phyloP scores from a whole-genome alignment of 345 rosid genomes.

The Populus ilicifolia region DNA sequence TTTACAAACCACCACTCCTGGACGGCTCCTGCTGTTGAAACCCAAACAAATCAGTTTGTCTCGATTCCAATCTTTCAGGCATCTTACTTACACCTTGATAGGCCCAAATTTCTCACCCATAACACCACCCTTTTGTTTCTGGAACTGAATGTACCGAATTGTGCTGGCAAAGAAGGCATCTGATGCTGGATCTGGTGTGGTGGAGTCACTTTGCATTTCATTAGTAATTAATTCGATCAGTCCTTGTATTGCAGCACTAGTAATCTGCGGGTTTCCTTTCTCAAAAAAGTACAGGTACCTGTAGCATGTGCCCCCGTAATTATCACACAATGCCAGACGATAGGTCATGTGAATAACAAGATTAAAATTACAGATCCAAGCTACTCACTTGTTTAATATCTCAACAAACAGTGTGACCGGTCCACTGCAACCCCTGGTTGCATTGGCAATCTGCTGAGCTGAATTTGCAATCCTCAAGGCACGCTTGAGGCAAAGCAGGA shows the following conservation, averaged over 20 bases:
- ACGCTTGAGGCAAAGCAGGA: slow-evolving; percentile 84
- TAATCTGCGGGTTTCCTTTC: slow-evolving; percentile 81
- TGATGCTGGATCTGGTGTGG: slow-evolving; percentile 52
- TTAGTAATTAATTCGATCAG: slow-evolving; percentile 63
- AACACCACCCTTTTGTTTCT: slow-evolving; percentile 87
- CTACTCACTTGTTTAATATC: slow-evolving; percentile 81
- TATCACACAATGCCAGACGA: neutral
- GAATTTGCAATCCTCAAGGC: slow-evolving; percentile 92
- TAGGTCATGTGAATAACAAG: neutral
- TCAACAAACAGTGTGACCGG: slow-evolving; percentile 78
- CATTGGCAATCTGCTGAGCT: slow-evolving; percentile 83
- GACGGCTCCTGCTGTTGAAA: neutral
- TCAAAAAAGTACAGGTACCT: slow-evolving; percentile 88
- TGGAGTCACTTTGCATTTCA: slow-evolving; percentile 70
- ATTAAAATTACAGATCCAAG: neutral
- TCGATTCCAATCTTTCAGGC: neutral
- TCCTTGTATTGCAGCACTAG: slow-evolving; percentile 64
- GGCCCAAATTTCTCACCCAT: slow-evolving; percentile 73
- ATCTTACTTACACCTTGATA: slow-evolving; percentile 49
- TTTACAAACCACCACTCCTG: neutral
- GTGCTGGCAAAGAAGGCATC: slow-evolving; percentile 79
- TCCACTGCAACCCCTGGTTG: slow-evolving; percentile 70
- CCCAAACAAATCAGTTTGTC: neutral
- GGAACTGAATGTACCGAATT: slow-evolving; percentile 71
- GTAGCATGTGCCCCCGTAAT: neutral